Conservation (phyloP, 2,329 filamentous ascomycete genomes). For the Trichoderma oligosporum region DNA sequence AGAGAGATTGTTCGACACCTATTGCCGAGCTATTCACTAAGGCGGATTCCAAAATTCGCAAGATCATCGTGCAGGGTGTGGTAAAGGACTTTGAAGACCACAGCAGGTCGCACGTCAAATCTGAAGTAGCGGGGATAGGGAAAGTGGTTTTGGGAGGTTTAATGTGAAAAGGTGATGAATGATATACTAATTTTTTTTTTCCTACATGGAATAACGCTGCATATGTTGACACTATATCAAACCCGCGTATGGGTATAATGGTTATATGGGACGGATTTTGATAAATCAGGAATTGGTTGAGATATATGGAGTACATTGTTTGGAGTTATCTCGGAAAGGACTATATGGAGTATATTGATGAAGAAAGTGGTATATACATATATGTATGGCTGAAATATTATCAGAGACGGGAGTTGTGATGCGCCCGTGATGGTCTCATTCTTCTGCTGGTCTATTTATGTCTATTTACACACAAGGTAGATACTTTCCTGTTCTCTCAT, state of each 20-base stretch:
- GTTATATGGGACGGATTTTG: not conserved
- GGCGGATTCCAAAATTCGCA: slow-evolving; percentile 78
- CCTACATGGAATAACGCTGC: not conserved
- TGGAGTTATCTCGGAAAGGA: not conserved
- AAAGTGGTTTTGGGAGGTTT: slow-evolving; percentile 87
- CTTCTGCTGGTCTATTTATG: too few relatives aligned
- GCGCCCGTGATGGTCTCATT: not conserved
- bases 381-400: not conserved
- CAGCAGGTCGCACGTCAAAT: slow-evolving; percentile 69
- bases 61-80: slow-evolving; percentile 81
- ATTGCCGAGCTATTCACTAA: slow-evolving; percentile 87
- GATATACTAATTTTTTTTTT: not conserved
- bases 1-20: slow-evolving; percentile 64
- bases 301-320: not conserved
- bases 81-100: slow-evolving; percentile 92
- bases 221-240: not conserved
- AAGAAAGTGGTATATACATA: not conserved
- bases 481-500: not conserved
- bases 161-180: slow-evolving; percentile 48
- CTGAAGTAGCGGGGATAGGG: slow-evolving; percentile 78
- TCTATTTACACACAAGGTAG: not conserved
- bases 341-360: not conserved
- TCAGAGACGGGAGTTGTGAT: not conserved
- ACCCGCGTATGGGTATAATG: not conserved
- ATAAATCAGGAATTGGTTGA: not conserved